Percentiles rank a stretch among this genome's conserved stretches.
Conservation (phyloP, 1,284 basidiomycete genomes). For the Trichosporon coremiiforme region DNA sequence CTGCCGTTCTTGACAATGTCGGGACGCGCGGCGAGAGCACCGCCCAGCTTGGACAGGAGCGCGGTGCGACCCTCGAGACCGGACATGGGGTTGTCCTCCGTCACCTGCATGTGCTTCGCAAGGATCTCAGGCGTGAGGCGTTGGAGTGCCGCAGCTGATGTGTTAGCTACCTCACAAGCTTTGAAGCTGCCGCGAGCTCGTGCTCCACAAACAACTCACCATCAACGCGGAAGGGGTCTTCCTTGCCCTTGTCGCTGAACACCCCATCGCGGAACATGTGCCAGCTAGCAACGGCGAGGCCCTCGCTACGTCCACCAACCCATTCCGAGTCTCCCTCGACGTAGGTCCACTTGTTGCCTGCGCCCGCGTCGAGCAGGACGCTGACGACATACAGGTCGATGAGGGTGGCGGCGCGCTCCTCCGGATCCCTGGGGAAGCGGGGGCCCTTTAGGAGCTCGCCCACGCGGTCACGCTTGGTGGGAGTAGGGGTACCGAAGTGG, state of each 20-base stretch:
- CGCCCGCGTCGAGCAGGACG: slow-evolving; percentile 90
- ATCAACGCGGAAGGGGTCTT: slow-evolving; percentile 73
- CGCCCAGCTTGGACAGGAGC: slow-evolving; percentile 71
- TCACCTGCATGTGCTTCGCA: slow-evolving; percentile 78
- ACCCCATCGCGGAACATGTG: slow-evolving; percentile 84
- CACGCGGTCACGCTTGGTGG: slow-evolving; percentile 63
- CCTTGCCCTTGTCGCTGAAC: slow-evolving; percentile 67
- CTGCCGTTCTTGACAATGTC: slow-evolving; percentile 69
- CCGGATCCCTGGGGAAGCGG: slow-evolving; percentile 45
- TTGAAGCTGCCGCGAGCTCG: neutral
- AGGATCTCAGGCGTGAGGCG: slow-evolving; percentile 67
- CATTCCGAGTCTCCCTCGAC: slow-evolving; percentile 61
- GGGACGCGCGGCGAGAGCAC: slow-evolving; percentile 67
- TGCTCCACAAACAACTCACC: slow-evolving; percentile 60
- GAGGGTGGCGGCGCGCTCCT: slow-evolving; percentile 70
- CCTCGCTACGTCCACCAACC: slow-evolving; percentile 77
- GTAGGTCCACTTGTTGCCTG: slow-evolving; percentile 81
- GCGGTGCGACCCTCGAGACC: slow-evolving; percentile 83
- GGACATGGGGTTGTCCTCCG: slow-evolving; percentile 75
- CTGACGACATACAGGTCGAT: slow-evolving; percentile 92
- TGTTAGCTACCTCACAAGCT: slow-evolving; percentile 17
- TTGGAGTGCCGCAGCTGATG: slow-evolving; percentile 69
- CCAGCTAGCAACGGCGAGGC: slow-evolving; percentile 85
- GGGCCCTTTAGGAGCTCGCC: slow-evolving; percentile 57
- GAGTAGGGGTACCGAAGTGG: slow-evolving; percentile 68